Evolutionary conservation across 371 early-diverging fungal species (phyloP).

Genomic region (Blakeslea trispora): DNA sequence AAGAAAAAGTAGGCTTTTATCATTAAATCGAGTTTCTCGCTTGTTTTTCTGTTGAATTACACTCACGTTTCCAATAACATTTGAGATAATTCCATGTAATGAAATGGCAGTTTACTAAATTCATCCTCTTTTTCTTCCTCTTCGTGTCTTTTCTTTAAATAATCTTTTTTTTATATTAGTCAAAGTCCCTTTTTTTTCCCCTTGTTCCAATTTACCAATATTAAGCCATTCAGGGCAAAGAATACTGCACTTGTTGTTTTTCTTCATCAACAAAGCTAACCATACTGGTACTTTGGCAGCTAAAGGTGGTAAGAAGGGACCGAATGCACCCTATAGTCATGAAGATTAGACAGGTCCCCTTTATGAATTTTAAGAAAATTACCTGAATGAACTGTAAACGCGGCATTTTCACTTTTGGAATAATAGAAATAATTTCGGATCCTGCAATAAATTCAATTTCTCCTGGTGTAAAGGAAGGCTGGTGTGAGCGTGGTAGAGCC

Average conservation of each 20-base stretch:
- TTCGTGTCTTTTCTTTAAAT: constrained; percentile 57
- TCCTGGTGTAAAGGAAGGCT: constrained; percentile 68
- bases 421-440: constrained; percentile 68
- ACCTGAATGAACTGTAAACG: constrained; percentile 69
- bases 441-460: constrained; percentile 90
- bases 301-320: constrained; percentile 70
- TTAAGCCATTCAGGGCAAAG: constrained; percentile 83
- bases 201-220: constrained; percentile 19
- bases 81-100: constrained; percentile 82
- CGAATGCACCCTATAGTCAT: constrained; percentile 10
- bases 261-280: constrained; percentile 86
- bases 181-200: neutral
- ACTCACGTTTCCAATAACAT: constrained; percentile 73
- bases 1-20: constrained; percentile 4
- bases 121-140: constrained; percentile 58
- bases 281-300: constrained; percentile 79
- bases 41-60: no score
- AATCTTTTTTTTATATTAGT: constrained; percentile 38
- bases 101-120: constrained; percentile 77
- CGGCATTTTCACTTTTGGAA: constrained; percentile 66
- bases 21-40: neutral
- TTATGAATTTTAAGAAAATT: constrained; percentile 16
- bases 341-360: neutral
- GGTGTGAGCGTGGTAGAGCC: constrained; percentile 64
- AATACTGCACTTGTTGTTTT: constrained; percentile 79